Conservation (phyloP, 345 rosid species). For the Hibiscus syriacus region DNA sequence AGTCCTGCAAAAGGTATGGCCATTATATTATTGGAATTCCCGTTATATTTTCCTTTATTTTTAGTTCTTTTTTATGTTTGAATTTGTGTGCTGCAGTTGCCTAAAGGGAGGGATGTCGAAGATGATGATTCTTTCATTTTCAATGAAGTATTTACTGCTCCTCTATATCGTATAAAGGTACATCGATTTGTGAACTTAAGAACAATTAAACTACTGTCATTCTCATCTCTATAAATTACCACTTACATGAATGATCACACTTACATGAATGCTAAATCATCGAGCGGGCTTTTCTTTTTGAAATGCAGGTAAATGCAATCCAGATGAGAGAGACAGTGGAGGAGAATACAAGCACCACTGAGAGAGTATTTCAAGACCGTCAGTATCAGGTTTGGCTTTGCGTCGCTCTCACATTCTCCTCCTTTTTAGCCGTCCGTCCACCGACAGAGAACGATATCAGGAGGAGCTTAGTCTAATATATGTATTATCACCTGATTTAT, state of each 20-base stretch:
- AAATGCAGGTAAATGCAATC: slow-evolving; percentile 89
- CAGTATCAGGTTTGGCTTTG: slow-evolving; percentile 47
- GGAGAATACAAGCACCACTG: too few species aligned
- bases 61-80: neutral
- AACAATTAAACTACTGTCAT: neutral
- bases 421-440: neutral
- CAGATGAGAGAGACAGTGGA: slow-evolving; percentile 99
- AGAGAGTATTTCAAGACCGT: too few species aligned
- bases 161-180: slow-evolving; percentile 91
- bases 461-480: too few species aligned
- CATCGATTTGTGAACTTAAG: neutral
- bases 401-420: neutral
- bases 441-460: neutral
- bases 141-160: slow-evolving; percentile 73
- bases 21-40: neutral
- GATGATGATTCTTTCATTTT: slow-evolving; percentile 77
- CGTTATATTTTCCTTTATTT: neutral
- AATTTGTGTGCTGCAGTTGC: slow-evolving; percentile 40
- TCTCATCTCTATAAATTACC: neutral
- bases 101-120: too few species aligned
- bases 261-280: too few species aligned
- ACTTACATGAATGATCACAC: neutral
- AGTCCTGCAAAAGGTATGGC: too few species aligned
- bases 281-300: neutral
- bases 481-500: too few species aligned